Percentiles rank a stretch among this genome's conserved stretches.
Evolutionary conservation across 1,284 basidiomycete species (phyloP).

Genomic region (Lentinula novae-zelandiae): DNA sequence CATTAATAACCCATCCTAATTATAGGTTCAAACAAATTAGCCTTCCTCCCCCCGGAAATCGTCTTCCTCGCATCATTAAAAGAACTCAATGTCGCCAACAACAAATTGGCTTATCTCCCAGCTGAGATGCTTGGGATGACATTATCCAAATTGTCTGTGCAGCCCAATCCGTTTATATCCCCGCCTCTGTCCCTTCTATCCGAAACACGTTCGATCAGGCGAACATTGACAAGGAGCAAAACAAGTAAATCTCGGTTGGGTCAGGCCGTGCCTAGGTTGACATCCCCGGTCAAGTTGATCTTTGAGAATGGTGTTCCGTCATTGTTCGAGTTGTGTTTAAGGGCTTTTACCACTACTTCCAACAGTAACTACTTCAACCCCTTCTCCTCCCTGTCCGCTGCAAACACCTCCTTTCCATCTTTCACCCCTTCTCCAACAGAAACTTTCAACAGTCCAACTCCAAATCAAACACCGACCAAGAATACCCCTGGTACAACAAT

Average conservation of each 20-base stretch:
- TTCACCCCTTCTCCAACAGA: background rate
- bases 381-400: background rate
- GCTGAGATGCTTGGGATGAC: constrained; percentile 59
- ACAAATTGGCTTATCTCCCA: constrained; percentile 58
- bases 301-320: constrained; percentile 32
- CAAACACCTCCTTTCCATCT: background rate
- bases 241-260: constrained; percentile 14
- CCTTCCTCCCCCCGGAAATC: constrained; percentile 64
- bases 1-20: constrained; percentile 4
- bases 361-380: background rate
- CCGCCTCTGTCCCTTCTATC: constrained; percentile 31
- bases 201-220: background rate
- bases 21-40: constrained; percentile 55
- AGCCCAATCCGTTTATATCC: constrained; percentile 55
- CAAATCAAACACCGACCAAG: no score
- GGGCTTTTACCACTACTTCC: constrained; percentile 38
- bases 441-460: no score
- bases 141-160: constrained; percentile 40
- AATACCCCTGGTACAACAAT: no score
- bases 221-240: constrained; percentile 12
- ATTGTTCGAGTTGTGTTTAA: constrained; percentile 48
- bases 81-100: constrained; percentile 60
- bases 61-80: constrained; percentile 47
- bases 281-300: constrained; percentile 14
- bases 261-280: constrained; percentile 10